Evolutionary conservation across 202 grass and related monocot genomes (phyloP), one percentile per base, ranked within the genome.

Genomic region (Bolboschoenoplectus hybrid): DNA sequence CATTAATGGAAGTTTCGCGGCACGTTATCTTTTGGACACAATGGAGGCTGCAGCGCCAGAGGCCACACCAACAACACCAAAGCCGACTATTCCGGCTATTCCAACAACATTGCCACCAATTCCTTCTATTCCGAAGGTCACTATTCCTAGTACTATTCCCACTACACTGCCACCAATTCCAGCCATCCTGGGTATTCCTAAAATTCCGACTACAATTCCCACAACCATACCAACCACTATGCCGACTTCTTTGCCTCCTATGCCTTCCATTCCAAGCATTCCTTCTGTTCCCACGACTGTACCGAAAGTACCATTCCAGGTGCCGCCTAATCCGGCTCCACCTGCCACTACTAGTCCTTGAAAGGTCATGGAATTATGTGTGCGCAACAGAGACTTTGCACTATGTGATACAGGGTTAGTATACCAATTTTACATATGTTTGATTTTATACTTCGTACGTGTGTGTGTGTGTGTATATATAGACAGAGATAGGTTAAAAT

Each of bases 21-120:
- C 88, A 71, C 91, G 89, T 50, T 86, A 62, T 88, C 84, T 95
- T 47, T 76, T 95, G 60, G 93, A 93, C 77, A 90, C 81, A 40
- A 67, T 61, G 10, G 44, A 67, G 38, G 72, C 65, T 64, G 88
- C 88, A 14, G 44, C 88, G 0, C 91, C 89, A 41, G 86, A 86
- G 80, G 74, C 87, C 8, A 17, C 85, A 58, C 47, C 78, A 4
- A 76, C 65, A 40, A 63, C 70, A 35, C 84, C 88, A 51, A 50
- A 67, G 60, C 81, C 81, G 17, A 82, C 86, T 84, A 83, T 88
- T 47, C 91, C 91, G 36, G 53, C 55, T 9, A 81, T 84, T 87
- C 86, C 80, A 62, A 83, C 88, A 70, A 67, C 89, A 44, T 61
- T 92, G 14, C 89, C 94, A 34, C 84, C 84, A 41, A 89, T 91